Base-by-base conservation (phyloP, 1,139 yeast species). In the Scheffersomyces lignicola region DNA sequence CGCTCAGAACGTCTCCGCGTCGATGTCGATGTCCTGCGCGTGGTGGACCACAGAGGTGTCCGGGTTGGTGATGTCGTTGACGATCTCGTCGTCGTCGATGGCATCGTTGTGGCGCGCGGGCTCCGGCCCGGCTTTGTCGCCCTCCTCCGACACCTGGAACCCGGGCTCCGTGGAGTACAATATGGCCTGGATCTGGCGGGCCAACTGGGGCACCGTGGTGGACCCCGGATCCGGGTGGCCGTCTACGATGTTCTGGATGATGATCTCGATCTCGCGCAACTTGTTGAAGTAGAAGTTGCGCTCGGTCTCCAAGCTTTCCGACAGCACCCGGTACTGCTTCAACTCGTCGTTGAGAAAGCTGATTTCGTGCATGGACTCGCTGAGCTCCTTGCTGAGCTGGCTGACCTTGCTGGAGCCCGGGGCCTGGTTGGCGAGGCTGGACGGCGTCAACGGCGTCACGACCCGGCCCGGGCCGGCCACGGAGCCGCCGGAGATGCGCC, bases 271-370 rank as follows among this genome's bases (percentile, higher is more conserved):
- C 41, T 85, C 95, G 42, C 96, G 76, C 36, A 92, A 69, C 61
- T 92, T 92, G 50, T 84, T 83, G 61, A 87, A 92, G 59, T 92
- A 92, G 51, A 92, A 89, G 54, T 87, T 85, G 41, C 97, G 76
- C 55, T 94, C 98, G 1, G 73, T 73, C 49, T 81, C 85, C 39
- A 86, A 66, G 18, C 80, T 76, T 36, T 77, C 80, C 21, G 77
- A 68, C 12, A 78, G 72, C 12, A 70, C 60, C 42, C 69, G 72
- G 45, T 67, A 73, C 42, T 79, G 82, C 18, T 64, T 64, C 28
- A 78, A 49, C 47, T 83, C 87, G 11, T 68, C 69, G 20, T 62
- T 65, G 32, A 73, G 65, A 2, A 52, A 54, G 14, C 61, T 60
- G 29, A 79, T 56, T 34, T 70, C 73, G 7, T 56, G 46, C 25